These are phyloP conservation scores for Hymenoscyphus fructigenus DNA, from an alignment of 2,329 filamentous ascomycete genomes.

Conservation along the genomic window DNA sequence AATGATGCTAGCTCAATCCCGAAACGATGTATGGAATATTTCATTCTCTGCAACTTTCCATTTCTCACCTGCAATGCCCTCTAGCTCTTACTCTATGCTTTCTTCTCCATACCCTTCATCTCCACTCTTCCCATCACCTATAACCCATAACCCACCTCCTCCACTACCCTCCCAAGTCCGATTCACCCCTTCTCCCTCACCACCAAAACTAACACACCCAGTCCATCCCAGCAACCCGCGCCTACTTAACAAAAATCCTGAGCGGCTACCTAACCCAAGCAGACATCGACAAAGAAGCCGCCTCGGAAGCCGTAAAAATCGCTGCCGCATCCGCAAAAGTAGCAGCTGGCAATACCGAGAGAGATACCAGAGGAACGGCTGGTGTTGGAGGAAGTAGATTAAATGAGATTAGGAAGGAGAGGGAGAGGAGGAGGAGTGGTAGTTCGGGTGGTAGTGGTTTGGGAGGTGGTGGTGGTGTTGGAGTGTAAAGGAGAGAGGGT, in stretches of 20 bases:
- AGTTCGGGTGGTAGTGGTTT: background rate
- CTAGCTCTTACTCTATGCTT: conserved; percentile 3
- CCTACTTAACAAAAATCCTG: conserved; percentile 56
- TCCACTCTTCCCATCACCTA: background rate
- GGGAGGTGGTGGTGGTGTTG: background rate
- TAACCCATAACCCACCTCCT: background rate
- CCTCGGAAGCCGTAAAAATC: background rate
- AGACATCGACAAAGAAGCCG: conserved; percentile 8
- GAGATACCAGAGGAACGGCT: background rate
- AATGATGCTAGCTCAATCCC: conserved; percentile 57
- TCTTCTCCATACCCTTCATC: background rate
- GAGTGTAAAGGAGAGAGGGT: background rate
- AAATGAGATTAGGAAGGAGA: background rate
- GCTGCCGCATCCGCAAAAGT: background rate
- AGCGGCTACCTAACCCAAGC: conserved; percentile 43
- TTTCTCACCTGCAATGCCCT: background rate
- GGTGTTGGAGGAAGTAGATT: background rate
- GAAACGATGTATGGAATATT: conserved; percentile 49
- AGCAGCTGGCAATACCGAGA: background rate
- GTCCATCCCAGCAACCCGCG: conserved; percentile 56
- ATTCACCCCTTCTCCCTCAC: no score
- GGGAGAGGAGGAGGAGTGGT: background rate
- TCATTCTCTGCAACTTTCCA: background rate
- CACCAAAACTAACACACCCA: conserved; percentile 34
- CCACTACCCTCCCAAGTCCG: no score